Percentiles rank a stretch among this genome's conserved stretches.
phyloP scores from a whole-genome alignment of 345 rosid species.

The Corymbia maculata region DNA sequence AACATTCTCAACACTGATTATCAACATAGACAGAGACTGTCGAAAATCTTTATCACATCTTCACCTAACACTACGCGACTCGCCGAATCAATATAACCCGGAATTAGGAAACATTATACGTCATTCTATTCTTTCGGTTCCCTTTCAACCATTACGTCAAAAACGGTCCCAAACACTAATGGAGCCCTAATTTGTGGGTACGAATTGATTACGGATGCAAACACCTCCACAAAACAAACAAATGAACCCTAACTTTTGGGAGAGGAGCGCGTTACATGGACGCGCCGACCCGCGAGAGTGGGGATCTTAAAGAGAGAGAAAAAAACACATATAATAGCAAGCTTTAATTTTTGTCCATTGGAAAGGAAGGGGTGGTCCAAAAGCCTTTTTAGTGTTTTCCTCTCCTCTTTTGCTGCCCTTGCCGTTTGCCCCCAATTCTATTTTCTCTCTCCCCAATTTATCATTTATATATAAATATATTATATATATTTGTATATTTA shows the following conservation, averaged over 20 bases:
- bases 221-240: background rate
- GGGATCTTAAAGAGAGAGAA: background rate
- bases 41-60: background rate
- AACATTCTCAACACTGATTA: too few species aligned
- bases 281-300: background rate
- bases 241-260: background rate
- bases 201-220: background rate
- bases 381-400: background rate
- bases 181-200: background rate
- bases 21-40: background rate
- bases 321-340: background rate
- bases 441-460: background rate
- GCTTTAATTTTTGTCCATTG: background rate
- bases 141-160: background rate
- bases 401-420: background rate
- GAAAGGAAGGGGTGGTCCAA: background rate
- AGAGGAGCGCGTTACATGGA: background rate
- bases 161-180: background rate
- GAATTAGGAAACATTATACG: background rate
- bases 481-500: background rate
- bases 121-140: background rate
- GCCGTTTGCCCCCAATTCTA: background rate
- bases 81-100: accelerated
- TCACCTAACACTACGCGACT: background rate
- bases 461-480: too few species aligned